phyloP scores from a whole-genome alignment of 768 basidiomycete species.

The Cystofilobasidium capitatum region DNA sequence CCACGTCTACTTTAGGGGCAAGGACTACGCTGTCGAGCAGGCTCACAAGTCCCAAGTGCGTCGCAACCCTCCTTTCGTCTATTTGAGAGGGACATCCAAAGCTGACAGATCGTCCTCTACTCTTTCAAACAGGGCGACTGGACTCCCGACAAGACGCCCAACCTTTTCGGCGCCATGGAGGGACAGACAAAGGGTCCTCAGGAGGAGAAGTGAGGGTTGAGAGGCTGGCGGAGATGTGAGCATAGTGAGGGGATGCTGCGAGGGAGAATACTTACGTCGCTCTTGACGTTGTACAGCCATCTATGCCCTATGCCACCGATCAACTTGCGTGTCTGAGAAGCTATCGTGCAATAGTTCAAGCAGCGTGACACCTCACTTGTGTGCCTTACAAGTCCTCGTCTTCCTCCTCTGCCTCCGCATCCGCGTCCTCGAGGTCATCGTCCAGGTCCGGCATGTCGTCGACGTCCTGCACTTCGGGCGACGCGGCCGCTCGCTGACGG shows the following conservation, averaged over 20 bases:
- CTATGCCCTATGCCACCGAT: no score
- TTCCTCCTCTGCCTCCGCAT: constrained; percentile 40
- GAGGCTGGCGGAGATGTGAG: no score
- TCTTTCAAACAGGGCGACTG: neutral
- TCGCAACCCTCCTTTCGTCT: neutral
- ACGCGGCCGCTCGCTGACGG: neutral
- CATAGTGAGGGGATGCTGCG: no score
- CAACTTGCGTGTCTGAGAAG: no score
- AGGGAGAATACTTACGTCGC: no score
- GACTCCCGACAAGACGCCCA: neutral
- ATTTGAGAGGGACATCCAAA: neutral
- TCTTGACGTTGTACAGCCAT: no score
- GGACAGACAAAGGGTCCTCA: no score
- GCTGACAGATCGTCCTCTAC: no score
- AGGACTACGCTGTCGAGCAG: neutral
- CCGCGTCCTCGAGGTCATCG: constrained; percentile 12
- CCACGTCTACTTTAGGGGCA: neutral
- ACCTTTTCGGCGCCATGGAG: neutral
- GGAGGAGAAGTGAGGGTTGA: no score
- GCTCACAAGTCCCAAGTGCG: neutral
- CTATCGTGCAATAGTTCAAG: no score
- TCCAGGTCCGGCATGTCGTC: constrained; percentile 10
- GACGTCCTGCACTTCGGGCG: neutral
- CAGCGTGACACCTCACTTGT: no score
- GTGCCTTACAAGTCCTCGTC: no score